phyloP scores from a whole-genome alignment of 176 grass and related monocot genomes.

The Thalia dealbata region DNA sequence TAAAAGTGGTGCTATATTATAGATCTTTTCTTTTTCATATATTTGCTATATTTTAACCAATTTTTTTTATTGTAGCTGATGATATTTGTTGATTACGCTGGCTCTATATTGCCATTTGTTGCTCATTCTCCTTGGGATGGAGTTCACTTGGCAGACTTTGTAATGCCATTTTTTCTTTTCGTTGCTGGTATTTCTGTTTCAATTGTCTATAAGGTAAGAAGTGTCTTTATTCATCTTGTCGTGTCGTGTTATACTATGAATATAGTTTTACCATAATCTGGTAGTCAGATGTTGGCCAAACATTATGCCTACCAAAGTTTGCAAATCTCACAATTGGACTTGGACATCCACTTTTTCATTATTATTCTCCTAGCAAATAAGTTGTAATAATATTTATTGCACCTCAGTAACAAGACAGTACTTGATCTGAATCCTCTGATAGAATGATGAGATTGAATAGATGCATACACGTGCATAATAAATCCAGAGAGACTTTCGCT shows the following conservation, averaged over 20 bases:
- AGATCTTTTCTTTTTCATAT: not conserved
- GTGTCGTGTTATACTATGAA: not conserved
- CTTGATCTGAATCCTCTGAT: not conserved
- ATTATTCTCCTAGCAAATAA: not conserved
- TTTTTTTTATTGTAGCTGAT: slow-evolving; percentile 8
- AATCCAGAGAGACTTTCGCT: not conserved
- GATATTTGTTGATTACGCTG: slow-evolving; percentile 26
- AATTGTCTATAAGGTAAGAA: slow-evolving; percentile 16
- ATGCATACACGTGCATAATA: not conserved
- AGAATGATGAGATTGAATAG: not conserved
- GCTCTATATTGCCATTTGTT: slow-evolving; percentile 12
- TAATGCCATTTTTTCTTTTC: slow-evolving; percentile 24
- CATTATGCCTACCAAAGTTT: not conserved
- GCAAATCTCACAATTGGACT: too few species aligned
- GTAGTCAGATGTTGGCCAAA: not conserved
- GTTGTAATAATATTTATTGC: not conserved
- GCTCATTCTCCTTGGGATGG: slow-evolving; percentile 14
- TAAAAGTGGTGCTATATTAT: not conserved
- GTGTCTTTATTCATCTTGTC: not conserved
- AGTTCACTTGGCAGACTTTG: slow-evolving; percentile 16
- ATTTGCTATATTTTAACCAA: not conserved
- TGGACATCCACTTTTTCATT: not conserved
- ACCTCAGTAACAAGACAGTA: not conserved
- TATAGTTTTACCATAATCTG: not conserved
- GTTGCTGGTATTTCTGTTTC: slow-evolving; percentile 18